phyloP scores from a whole-genome alignment of 306 rosid genomes.

The Castanea mollissima region DNA sequence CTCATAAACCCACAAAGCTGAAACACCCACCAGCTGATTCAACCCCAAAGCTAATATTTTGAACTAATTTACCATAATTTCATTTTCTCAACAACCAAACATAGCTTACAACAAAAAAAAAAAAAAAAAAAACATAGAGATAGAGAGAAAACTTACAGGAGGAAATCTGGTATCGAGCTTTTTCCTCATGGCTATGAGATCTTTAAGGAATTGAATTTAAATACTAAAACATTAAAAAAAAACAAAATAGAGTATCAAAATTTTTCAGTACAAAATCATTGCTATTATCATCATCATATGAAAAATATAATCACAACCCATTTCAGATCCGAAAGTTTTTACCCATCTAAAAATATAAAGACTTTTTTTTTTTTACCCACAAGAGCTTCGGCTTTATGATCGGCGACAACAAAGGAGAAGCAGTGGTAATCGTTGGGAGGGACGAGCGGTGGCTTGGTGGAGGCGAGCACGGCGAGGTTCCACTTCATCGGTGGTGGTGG shows the following conservation, averaged over 20 bases:
- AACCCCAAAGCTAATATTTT: background rate
- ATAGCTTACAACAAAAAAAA: background rate
- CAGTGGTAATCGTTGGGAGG: constrained; percentile 71
- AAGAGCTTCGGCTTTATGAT: constrained; percentile 62
- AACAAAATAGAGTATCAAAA: constrained; percentile 21
- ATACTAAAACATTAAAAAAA: constrained; percentile 8
- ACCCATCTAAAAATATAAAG: background rate
- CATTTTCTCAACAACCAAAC: constrained; percentile 14
- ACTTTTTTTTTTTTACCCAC: constrained; percentile 28
- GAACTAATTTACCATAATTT: background rate
- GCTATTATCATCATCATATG: constrained; percentile 22
- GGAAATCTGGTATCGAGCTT: constrained; percentile 97
- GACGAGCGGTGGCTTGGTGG: constrained; percentile 64
- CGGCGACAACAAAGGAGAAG: constrained; percentile 37
- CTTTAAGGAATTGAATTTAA: constrained; percentile 21
- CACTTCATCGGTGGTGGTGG: constrained; percentile 76
- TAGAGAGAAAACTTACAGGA: constrained; percentile 54
- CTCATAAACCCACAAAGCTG: background rate
- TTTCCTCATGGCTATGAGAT: constrained; percentile 81
- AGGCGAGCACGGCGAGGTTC: constrained; percentile 62
- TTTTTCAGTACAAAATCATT: constrained; percentile 34
- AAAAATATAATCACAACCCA: constrained; percentile 40
- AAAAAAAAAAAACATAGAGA: background rate
- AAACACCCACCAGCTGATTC: background rate
- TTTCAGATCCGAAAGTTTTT: constrained; percentile 61